Conservation (phyloP, 106 monocot genomes). For the Chionographis japonica region DNA sequence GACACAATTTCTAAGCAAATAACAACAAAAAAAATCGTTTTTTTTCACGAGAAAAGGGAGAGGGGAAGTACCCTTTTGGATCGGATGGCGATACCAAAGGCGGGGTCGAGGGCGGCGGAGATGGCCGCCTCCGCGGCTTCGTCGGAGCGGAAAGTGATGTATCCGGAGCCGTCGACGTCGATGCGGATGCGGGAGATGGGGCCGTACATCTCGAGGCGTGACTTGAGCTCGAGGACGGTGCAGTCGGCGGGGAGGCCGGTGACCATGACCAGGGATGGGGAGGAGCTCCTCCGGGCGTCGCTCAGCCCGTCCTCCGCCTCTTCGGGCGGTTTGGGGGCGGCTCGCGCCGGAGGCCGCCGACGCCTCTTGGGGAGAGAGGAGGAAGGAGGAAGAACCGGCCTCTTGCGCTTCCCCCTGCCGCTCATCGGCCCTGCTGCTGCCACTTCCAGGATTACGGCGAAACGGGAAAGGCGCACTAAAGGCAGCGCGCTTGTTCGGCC, state of each 20-base stretch:
- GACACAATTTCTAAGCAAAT: too few species aligned
- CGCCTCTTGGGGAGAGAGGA: conserved; percentile 19
- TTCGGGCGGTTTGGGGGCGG: not conserved
- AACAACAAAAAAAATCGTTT: not conserved
- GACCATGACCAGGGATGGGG: conserved; percentile 49
- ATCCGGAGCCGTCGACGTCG: conserved; percentile 37
- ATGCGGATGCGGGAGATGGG: conserved; percentile 66
- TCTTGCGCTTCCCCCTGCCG: conserved; percentile 19
- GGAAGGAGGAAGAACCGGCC: not conserved
- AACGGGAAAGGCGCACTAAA: too few species aligned
- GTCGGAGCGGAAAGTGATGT: conserved; percentile 67
- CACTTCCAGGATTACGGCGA: too few species aligned
- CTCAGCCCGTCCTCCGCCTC: not conserved
- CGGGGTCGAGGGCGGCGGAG: conserved; percentile 47
- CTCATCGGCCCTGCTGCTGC: too few species aligned
- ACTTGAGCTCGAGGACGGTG: conserved; percentile 83
- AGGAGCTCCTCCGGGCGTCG: conserved; percentile 16
- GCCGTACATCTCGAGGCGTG: conserved; percentile 72
- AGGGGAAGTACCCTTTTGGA: conserved; percentile 37
- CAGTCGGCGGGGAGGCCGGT: conserved; percentile 57
- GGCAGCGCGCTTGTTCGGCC: too few species aligned
- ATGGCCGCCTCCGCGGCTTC: conserved; percentile 53
- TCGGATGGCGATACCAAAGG: conserved; percentile 42
- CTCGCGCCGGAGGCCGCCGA: conserved; percentile 7
- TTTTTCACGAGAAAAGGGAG: not conserved